Percentiles rank a stretch among this genome's conserved stretches.
These are phyloP conservation scores for Polytrichum commune DNA, from an alignment of 225 moss, liverwort and hornwort species.

Conservation along the genomic window DNA sequence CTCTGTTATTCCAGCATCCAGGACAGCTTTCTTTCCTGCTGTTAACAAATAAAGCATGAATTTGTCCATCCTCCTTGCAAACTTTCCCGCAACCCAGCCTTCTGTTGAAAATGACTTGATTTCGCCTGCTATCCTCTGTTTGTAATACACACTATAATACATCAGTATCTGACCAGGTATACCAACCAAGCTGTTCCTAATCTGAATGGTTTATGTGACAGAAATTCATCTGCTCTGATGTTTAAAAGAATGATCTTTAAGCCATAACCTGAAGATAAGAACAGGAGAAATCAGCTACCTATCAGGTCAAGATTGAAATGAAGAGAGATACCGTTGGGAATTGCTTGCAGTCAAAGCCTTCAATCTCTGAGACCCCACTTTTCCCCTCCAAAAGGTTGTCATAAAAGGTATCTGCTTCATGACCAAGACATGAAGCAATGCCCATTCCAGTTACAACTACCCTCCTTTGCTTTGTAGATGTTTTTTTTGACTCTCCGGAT, in stretches of 20 bases:
- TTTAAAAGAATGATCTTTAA: neutral
- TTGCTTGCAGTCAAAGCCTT: conserved; percentile 86
- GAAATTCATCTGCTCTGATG: too few species aligned
- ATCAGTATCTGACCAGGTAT: neutral
- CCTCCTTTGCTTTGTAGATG: conserved; percentile 71
- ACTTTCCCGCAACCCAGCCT: conserved; percentile 89
- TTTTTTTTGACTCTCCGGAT: conserved; percentile 45
- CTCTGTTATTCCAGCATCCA: conserved; percentile 72
- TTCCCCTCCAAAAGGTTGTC: conserved; percentile 78
- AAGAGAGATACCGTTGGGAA: conserved; percentile 72
- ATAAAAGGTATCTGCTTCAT: conserved; percentile 72
- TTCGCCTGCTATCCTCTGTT: conserved; percentile 95
- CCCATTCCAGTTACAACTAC: conserved; percentile 97
- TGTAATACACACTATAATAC: conserved; percentile 1
- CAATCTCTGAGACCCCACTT: conserved; percentile 78
- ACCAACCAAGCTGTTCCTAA: too few species aligned
- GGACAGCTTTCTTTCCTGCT: conserved; percentile 91
- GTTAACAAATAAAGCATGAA: conserved; percentile 95
- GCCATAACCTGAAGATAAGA: neutral
- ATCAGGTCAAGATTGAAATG: neutral
- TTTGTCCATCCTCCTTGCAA: conserved; percentile 94
- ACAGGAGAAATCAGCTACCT: neutral
- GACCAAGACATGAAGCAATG: conserved; percentile 84
- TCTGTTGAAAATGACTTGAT: conserved; percentile 78
- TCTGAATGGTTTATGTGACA: too few species aligned